Evolutionary conservation across 768 basidiomycete genomes (phyloP).

Genomic region (Boletus sensibilis): DNA sequence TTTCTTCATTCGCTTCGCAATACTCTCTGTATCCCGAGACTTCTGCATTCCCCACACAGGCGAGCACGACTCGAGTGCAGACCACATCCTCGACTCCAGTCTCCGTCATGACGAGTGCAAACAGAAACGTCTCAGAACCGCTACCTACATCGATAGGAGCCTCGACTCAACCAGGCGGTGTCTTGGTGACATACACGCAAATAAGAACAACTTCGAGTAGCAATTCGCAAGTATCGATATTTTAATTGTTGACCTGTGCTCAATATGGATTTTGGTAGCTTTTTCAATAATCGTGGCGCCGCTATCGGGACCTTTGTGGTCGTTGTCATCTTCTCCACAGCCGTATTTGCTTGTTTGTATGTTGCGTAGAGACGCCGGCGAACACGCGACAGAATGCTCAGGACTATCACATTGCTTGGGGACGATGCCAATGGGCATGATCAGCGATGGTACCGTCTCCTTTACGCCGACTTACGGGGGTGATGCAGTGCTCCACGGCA

Average conservation of each 20-base stretch:
- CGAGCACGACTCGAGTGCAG: constrained; percentile 41
- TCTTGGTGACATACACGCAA: constrained; percentile 48
- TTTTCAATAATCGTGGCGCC: constrained; percentile 65
- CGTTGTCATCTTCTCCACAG: constrained; percentile 55
- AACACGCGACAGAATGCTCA: constrained; percentile 37
- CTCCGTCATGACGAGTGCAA: constrained; percentile 37
- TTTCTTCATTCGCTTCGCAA: neutral
- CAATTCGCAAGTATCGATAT: constrained; percentile 26
- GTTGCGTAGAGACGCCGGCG: constrained; percentile 36
- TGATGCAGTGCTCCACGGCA: neutral
- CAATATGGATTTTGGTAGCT: constrained; percentile 36
- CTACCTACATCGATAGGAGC: constrained; percentile 47
- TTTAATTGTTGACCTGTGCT: neutral
- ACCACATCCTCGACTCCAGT: constrained; percentile 41
- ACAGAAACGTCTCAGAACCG: constrained; percentile 40
- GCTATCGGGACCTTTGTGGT: constrained; percentile 74
- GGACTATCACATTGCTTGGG: constrained; percentile 35
- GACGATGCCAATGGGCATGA: constrained; percentile 16
- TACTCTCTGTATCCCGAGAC: neutral
- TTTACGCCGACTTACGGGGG: constrained; percentile 1
- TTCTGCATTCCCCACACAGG: constrained; percentile 24
- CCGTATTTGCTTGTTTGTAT: constrained; percentile 44
- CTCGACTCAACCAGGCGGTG: constrained; percentile 46
- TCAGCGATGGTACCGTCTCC: constrained; percentile 15
- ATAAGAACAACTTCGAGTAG: constrained; percentile 20